Conservation (phyloP, 371 early-diverging fungal genomes). For the Rhizopus sp. region DNA sequence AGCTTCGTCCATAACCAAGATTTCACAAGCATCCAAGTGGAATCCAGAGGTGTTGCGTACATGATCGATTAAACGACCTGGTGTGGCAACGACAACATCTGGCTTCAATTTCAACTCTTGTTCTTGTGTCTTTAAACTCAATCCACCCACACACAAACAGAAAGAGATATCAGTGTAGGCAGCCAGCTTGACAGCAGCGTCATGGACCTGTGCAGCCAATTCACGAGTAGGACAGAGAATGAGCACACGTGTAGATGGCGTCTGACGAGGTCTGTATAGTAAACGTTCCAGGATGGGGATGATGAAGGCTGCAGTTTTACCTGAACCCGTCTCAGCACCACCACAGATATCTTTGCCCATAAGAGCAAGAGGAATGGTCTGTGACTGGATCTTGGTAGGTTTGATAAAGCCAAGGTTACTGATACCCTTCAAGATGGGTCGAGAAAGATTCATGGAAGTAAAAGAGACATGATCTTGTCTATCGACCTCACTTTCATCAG, state of each 20-base stretch:
- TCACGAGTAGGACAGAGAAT: constrained; percentile 99
- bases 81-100: constrained; percentile 99
- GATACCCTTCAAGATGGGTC: constrained; percentile 94
- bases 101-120: constrained; percentile 88
- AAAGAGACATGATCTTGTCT: constrained; percentile 70
- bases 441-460: constrained; percentile 88
- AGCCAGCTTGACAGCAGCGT: constrained; percentile 86
- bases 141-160: constrained; percentile 93
- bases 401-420: constrained; percentile 86
- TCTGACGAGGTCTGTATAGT: constrained; percentile 82
- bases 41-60: constrained; percentile 91
- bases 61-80: constrained; percentile 99
- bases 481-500: constrained; percentile 59
- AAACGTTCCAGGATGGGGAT: constrained; percentile 97
- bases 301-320: constrained; percentile 98
- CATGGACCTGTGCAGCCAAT: constrained; percentile 96
- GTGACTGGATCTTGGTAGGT: constrained; percentile 97
- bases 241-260: constrained; percentile 87
- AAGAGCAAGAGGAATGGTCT: constrained; percentile 96
- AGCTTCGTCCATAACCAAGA: constrained; percentile 99
- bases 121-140: constrained; percentile 91
- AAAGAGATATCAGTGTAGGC: constrained; percentile 87
- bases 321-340: constrained; percentile 99
- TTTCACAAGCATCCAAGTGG: constrained; percentile 89
- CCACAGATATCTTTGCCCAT: constrained; percentile 99